Evolutionary conservation across 2,329 filamentous ascomycete genomes (phyloP).

Genomic region (Metarhizium anisopliae): DNA sequence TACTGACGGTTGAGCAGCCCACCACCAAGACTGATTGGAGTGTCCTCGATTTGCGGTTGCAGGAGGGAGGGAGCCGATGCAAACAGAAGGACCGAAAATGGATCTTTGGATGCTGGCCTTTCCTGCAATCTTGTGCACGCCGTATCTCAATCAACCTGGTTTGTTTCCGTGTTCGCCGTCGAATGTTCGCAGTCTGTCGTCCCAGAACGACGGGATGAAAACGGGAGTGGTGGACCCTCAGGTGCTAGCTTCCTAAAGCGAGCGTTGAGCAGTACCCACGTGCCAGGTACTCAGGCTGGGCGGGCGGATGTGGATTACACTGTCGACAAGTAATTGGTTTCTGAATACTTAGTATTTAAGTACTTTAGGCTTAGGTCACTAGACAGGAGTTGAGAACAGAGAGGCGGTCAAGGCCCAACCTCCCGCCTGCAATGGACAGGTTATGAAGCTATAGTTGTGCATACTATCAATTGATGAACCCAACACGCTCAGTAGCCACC

Average conservation of each 20-base stretch:
- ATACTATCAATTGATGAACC: too few species aligned
- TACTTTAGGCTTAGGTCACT: too few species aligned
- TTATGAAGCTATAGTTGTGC: background rate
- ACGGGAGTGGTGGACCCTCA: conserved; percentile 3
- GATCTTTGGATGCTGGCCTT: too few species aligned
- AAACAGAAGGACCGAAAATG: background rate
- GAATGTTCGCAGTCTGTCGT: background rate
- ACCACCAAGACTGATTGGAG: too few species aligned
- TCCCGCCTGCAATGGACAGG: background rate
- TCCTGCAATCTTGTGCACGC: too few species aligned
- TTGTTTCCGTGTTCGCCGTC: background rate
- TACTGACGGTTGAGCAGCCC: background rate
- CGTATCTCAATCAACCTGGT: too few species aligned
- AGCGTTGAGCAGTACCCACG: background rate
- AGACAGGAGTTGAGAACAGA: background rate
- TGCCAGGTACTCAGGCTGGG: background rate
- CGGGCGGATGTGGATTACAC: background rate
- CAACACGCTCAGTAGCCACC: background rate
- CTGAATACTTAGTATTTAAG: too few species aligned
- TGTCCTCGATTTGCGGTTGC: background rate
- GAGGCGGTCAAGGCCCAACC: conserved; percentile 6
- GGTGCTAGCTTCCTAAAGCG: too few species aligned
- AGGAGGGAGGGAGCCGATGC: background rate
- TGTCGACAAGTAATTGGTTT: too few species aligned
- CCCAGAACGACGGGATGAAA: background rate